Evolutionary conservation across 2,329 filamentous ascomycete genomes (phyloP), one percentile per base, ranked within the genome.

Genomic region (Hymenoscyphus repandus): DNA sequence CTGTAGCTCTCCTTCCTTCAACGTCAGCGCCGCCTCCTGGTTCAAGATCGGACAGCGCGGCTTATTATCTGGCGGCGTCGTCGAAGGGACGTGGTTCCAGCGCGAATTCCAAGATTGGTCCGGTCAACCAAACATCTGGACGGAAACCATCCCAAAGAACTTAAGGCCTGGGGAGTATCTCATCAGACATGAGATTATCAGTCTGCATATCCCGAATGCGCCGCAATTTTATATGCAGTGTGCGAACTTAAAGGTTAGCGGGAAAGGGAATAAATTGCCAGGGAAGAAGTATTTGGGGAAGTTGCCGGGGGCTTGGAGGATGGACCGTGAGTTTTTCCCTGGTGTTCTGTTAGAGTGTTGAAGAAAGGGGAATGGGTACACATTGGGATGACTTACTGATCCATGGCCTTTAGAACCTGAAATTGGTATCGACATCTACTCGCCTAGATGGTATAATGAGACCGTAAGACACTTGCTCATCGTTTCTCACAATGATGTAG

Each of bases 101-200:
- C 31, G 46, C 12, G 44, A 46, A 3, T 52, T 55, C 41, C 49
- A 54, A 39, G 49, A 52, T 43, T 58, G 56, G 56, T 39, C 42
- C 11, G 53, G 51, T 6, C 37, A 18, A 3, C 43, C 51, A n/a
- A 45, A 50, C 49, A 36, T 54, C 18, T 80, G 74, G 71, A 74
- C 73, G 4, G 72, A 70, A 64, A 75, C 66, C 18, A 74, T 80
- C 52, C 77, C 77, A 1, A 60, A 64, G 18, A 66, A 63, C 34
- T 69, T 80, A 20, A 73, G 72, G 32, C 27, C 44, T 5, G 58
- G 58, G 5, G 50, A 56, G 31, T 59, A 58, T 52, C 18, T 58
- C 10, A 45, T 56, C n/a, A 38, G 57, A 38, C 51, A 59, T 52
- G 57, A 58, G 47, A 59, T 59, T 22, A 50, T 58, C 27, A 55